These are phyloP conservation scores for Platismatia glauca DNA, from an alignment of 495 filamentous ascomycete genomes.

Conservation along the genomic window DNA sequence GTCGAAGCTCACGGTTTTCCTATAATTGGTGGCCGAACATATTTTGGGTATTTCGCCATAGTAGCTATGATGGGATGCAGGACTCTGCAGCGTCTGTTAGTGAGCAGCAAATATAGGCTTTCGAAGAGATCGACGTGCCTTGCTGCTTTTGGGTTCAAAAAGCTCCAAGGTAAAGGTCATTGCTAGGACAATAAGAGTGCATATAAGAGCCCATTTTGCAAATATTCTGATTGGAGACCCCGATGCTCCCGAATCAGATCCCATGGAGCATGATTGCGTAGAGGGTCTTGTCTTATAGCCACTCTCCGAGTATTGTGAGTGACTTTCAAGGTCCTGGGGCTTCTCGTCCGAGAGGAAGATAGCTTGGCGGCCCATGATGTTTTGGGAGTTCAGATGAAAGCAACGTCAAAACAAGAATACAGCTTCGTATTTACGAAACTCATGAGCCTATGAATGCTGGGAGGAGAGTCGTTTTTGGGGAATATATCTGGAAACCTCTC, in stretches of 20 bases:
- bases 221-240: not conserved
- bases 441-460: not conserved
- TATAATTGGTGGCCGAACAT: not conserved
- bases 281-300: not conserved
- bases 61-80: not conserved
- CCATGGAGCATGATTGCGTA: not conserved
- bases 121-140: not conserved
- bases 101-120: not conserved
- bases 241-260: not conserved
- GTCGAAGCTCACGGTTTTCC: slow-evolving; percentile 5
- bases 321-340: not conserved
- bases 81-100: slow-evolving; percentile 1
- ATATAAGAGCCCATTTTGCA: slow-evolving; percentile 7
- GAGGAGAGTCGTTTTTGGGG: not conserved
- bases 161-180: slow-evolving; percentile 8
- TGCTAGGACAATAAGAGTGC: not conserved
- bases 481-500: not conserved
- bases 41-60: not conserved
- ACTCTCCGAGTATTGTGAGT: not conserved
- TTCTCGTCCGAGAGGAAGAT: slow-evolving; percentile 11
- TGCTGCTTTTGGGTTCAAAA: not conserved
- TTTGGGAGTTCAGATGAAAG: not conserved
- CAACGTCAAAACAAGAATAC: not conserved
- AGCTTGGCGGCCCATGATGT: slow-evolving; percentile 8
- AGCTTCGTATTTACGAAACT: not conserved